Base-by-base conservation (phyloP, 345 rosid genomes). In the Salix dunnii region DNA sequence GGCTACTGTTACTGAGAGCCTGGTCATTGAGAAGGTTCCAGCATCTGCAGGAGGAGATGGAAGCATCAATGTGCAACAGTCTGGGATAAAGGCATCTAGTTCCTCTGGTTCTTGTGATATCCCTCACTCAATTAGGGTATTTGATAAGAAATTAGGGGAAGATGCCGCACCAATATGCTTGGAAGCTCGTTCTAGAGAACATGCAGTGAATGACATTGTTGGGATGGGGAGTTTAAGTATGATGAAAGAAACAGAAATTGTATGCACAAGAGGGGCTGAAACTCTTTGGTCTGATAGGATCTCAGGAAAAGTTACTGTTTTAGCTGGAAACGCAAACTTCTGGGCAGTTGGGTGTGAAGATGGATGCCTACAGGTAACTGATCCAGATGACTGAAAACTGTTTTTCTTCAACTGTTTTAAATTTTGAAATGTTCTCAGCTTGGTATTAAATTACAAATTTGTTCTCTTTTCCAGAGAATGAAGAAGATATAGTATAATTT, bases 341-440 rank as follows among this genome's bases (percentile, higher is more conserved):
- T 96, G 98, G 99, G 99, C 97, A 31, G 97, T 91, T 75, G 99
- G 99, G 46, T 92, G 97, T 74, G 98, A 96, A 82, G 97, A 94
- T 83, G 99, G 99, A 73, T 89, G 92, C 80, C 90, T 94, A 63
- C 98, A 96, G 94, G 99, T 93, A 79, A 74, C 74, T 49, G 46
- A 40, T 31, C 60, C 70, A 33, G 28, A 28, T 13, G 7, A 2
- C 21, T 31, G 30, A 64, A 27, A 42, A 21, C 28, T 36, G 11
- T 28, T 20, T 25, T 76, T 42, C n/a, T 55, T 67, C 7, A 23
- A 67, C 21, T 21, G 36, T 21, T 55, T 51, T 55, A 23, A 25
- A 13, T 5, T 55, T 51, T 75, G 36, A 46, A 28, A 31, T 76
- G 38, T 69, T 40, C n/a, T 5, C 1, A 14, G 23, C 36, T n/a